Evolutionary conservation across 2,329 filamentous ascomycete species (phyloP), one percentile per base, ranked within the genome.

Genomic region (Colletotrichum paranaense): DNA sequence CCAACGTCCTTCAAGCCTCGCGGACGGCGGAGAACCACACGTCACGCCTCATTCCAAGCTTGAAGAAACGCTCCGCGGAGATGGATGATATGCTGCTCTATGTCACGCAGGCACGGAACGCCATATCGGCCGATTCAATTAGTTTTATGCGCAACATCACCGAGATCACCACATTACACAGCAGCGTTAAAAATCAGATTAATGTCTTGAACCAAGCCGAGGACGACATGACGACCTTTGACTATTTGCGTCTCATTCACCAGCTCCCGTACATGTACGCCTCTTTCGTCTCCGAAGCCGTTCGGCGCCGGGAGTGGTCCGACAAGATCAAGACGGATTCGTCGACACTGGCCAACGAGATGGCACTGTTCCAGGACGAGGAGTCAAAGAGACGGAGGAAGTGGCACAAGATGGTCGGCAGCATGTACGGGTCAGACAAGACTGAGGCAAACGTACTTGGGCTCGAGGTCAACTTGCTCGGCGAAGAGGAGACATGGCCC

Each of bases 291-390:
- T 90, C 94, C 4, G 97, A 99, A 82, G 93, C 95, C 19, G 91
- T 98, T 53, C 91, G 94, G 70, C 92, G 97, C 26, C 92, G 92
- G 42, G 95, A 98, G 83, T 99, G 97, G 95, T 91, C 90, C 14
- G 94, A 97, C 65, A 98, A 97, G 82, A 93, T 98, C 81, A 94
- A 93, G 80, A 89, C 90, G 2, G 97, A 98, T 78, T 97, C 96
- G 0, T 92, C 94, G 2, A 94, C 93, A 0, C 85, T 99, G 30
- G 95, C 95, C 30, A 97, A 98, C 80, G 96, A 98, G 80, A 94
- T 98, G 89, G 94, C 95, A 1, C 86, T 94, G 0, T 96, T 97
- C 75, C 94, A 97, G 79, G 95, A 98, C 74, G 97, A 98, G 82
- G 97, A 99, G 81, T 90, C 94, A 63, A 95, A 96, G 78, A 89